phyloP scores from a whole-genome alignment of 352 stramenopile genomes.

The Phytophthora nicotianae region DNA sequence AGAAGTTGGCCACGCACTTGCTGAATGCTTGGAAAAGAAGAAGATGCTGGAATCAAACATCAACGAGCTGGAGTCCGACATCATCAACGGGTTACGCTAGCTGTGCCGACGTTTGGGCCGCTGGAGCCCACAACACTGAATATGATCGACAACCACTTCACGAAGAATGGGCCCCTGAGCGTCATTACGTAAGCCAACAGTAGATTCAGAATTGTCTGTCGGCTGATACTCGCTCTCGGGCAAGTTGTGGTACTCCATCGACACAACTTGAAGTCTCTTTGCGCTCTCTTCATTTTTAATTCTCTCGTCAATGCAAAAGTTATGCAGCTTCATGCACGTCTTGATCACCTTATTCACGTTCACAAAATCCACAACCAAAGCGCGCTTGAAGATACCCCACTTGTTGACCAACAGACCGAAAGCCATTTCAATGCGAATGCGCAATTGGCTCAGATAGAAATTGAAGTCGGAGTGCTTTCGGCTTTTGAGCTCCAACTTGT shows the following conservation, averaged over 20 bases:
- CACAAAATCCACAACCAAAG: not conserved
- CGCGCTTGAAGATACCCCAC: constrained; percentile 6
- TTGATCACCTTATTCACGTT: constrained; percentile 7
- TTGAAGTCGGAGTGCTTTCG: not conserved
- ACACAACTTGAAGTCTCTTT: not conserved
- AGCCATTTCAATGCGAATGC: constrained; percentile 11
- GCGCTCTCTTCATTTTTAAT: not conserved
- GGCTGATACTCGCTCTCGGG: too few relatives aligned
- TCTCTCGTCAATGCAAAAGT: not conserved
- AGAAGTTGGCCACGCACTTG: not conserved
- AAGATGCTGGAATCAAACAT: too few relatives aligned
- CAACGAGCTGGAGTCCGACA: too few relatives aligned
- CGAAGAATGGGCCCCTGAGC: too few relatives aligned
- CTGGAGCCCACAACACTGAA: too few relatives aligned
- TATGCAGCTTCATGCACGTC: constrained; percentile 14
- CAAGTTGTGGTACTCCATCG: not conserved
- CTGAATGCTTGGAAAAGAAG: too few relatives aligned
- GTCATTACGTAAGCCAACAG: too few relatives aligned
- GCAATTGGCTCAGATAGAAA: not conserved
- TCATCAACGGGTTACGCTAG: too few relatives aligned
- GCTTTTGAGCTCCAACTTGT: not conserved
- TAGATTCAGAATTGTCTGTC: not conserved
- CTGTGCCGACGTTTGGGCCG: too few relatives aligned
- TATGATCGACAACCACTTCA: too few relatives aligned
- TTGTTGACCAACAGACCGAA: constrained; percentile 15